phyloP scores from a whole-genome alignment of 2,329 filamentous ascomycete genomes.

The Aspergillus sp. region DNA sequence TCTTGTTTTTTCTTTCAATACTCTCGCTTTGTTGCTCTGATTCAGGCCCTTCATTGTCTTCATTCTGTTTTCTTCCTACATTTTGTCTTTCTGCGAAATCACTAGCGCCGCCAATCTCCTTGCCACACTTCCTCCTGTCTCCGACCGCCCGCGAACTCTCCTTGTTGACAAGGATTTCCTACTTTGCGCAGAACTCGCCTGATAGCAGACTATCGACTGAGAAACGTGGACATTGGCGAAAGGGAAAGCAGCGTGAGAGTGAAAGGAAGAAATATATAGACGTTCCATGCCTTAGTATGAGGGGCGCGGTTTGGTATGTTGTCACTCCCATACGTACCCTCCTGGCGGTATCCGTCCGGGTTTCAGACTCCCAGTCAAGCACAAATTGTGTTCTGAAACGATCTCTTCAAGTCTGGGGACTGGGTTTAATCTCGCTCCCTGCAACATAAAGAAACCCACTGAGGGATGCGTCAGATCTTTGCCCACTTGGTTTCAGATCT shows the following conservation, averaged over 20 bases:
- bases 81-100: conserved; percentile 7
- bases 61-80: neutral
- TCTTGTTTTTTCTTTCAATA: neutral
- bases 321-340: conserved; percentile 6
- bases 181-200: neutral
- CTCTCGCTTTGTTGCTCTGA: conserved; percentile 5
- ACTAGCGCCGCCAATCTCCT: conserved; percentile 11
- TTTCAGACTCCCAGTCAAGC: conserved; percentile 7
- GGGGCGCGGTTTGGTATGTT: conserved; percentile 25
- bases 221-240: neutral
- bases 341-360: conserved; percentile 2
- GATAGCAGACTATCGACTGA: neutral
- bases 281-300: conserved; percentile 19
- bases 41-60: neutral
- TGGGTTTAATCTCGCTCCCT: conserved; percentile 1
- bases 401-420: neutral
- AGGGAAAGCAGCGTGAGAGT: conserved; percentile 2
- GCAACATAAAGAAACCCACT: conserved; percentile 8
- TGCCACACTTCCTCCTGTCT: conserved; percentile 11
- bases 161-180: conserved; percentile 1
- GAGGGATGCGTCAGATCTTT: conserved; percentile 14
- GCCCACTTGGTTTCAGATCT: conserved; percentile 14
- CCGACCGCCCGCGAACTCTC: conserved; percentile 17
- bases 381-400: conserved; percentile 15
- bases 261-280: conserved; percentile 9